Evolutionary conservation across 1,284 basidiomycete species (phyloP).

Genomic region (Ustilago vetiveriae): DNA sequence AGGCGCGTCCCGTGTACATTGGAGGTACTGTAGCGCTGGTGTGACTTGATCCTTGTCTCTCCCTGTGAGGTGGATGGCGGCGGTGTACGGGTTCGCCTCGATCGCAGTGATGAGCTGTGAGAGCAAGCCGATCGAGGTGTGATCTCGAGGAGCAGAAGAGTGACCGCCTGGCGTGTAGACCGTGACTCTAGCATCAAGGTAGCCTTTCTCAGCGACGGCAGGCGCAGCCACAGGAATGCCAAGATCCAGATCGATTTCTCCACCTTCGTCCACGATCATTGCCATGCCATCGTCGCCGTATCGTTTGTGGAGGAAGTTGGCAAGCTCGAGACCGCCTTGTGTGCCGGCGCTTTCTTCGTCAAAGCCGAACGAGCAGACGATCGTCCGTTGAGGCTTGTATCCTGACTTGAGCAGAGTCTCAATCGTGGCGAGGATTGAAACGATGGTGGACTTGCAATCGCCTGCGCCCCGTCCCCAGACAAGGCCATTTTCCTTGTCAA

Average conservation of each 20-base stretch:
- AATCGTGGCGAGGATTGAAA: constrained; percentile 70
- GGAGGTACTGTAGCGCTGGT: constrained; percentile 69
- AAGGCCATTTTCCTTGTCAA: constrained; percentile 68
- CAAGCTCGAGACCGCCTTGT: constrained; percentile 58
- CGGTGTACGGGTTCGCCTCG: constrained; percentile 71
- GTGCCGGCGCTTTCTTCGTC: constrained; percentile 73
- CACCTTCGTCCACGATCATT: constrained; percentile 63
- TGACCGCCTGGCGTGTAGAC: constrained; percentile 73
- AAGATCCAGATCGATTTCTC: constrained; percentile 30
- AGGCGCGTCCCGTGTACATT: constrained; percentile 72
- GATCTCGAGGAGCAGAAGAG: constrained; percentile 73
- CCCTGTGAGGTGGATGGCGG: constrained; percentile 59
- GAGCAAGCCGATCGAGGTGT: constrained; percentile 75
- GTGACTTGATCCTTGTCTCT: constrained; percentile 42
- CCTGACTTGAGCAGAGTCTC: constrained; percentile 69
- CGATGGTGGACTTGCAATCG: constrained; percentile 68
- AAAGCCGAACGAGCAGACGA: constrained; percentile 76
- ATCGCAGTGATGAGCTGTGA: constrained; percentile 72
- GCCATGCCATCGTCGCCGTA: constrained; percentile 53
- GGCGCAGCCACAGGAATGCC: constrained; percentile 68
- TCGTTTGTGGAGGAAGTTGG: constrained; percentile 32
- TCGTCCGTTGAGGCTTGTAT: constrained; percentile 68
- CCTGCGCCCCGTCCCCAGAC: constrained; percentile 70
- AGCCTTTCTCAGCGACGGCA: constrained; percentile 76
- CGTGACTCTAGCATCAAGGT: constrained; percentile 66